phyloP scores from a whole-genome alignment of 805 yeast species.

The Candida takata region DNA sequence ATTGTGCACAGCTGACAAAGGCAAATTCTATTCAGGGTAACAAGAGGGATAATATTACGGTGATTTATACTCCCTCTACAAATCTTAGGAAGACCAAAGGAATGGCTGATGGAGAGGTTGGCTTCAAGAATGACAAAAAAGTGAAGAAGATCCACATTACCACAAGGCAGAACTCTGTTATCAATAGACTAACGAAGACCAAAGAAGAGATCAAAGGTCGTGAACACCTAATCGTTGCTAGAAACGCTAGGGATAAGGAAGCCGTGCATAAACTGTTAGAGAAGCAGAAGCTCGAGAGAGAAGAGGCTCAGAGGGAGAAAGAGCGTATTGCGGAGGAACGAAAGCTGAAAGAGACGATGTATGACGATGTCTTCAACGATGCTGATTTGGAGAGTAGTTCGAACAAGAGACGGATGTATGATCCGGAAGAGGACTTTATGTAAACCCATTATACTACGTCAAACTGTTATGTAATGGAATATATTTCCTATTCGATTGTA shows the following conservation, averaged over 20 bases:
- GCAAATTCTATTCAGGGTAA: conserved; percentile 73
- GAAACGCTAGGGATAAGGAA: conserved; percentile 34
- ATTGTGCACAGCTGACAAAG: conserved; percentile 66
- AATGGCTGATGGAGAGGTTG: conserved; percentile 77
- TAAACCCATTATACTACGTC: conserved; percentile 14
- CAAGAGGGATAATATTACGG: conserved; percentile 57
- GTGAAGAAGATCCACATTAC: conserved; percentile 48
- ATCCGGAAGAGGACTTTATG: conserved; percentile 55
- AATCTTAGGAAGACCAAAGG: conserved; percentile 59
- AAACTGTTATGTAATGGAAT: no score
- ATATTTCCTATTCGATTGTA: neutral
- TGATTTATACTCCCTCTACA: conserved; percentile 68
- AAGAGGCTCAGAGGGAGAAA: conserved; percentile 29
- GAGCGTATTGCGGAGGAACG: conserved; percentile 31
- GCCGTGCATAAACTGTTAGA: conserved; percentile 16
- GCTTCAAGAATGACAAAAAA: conserved; percentile 52
- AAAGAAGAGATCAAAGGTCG: conserved; percentile 41
- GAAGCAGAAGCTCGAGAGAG: conserved; percentile 20
- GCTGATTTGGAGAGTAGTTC: conserved; percentile 36
- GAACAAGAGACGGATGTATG: conserved; percentile 42
- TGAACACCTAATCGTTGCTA: conserved; percentile 27
- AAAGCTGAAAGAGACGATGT: conserved; percentile 33
- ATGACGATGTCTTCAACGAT: conserved; percentile 40
- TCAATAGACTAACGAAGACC: conserved; percentile 61
- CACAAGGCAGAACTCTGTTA: conserved; percentile 48